phyloP scores from a whole-genome alignment of 2,329 filamentous ascomycete species.

The Pseudocercospora pini-densiflorae region DNA sequence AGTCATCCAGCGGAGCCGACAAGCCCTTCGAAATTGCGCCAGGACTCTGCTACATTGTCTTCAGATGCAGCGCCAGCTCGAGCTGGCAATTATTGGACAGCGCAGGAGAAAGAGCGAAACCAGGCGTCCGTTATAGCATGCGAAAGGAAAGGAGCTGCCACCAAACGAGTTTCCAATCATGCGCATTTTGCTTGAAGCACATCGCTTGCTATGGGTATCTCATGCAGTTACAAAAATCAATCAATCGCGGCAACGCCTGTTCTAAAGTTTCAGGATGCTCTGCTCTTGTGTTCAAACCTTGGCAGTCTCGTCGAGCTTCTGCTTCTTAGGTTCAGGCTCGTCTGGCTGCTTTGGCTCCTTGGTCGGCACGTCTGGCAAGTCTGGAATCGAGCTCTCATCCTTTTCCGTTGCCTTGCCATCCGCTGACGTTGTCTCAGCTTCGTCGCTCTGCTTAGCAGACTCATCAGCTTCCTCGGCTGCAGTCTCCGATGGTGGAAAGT shows the following conservation, averaged over 20 bases:
- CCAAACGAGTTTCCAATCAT: background rate
- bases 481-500: constrained; percentile 52
- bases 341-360: constrained; percentile 50
- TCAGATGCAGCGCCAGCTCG: too few relatives aligned
- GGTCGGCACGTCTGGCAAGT: constrained; percentile 56
- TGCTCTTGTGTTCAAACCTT: constrained; percentile 9
- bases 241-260: background rate
- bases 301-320: constrained; percentile 42
- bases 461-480: constrained; percentile 55
- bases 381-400: constrained; percentile 40
- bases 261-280: background rate
- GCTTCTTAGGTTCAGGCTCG: constrained; percentile 53
- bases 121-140: background rate
- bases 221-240: background rate
- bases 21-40: too few relatives aligned
- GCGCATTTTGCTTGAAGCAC: background rate
- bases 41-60: too few relatives aligned
- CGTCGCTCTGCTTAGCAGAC: constrained; percentile 12
- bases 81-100: too few relatives aligned
- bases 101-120: too few relatives aligned
- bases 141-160: too few relatives aligned
- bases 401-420: background rate
- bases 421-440: constrained; percentile 36
- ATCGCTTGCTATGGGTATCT: constrained; percentile 4
- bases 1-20: too few relatives aligned